A percentile compares a stretch with the other conserved stretches of the same genome.
These are phyloP conservation scores for Mimosa bimucronata DNA, from an alignment of 306 rosid species.

Conservation along the genomic window DNA sequence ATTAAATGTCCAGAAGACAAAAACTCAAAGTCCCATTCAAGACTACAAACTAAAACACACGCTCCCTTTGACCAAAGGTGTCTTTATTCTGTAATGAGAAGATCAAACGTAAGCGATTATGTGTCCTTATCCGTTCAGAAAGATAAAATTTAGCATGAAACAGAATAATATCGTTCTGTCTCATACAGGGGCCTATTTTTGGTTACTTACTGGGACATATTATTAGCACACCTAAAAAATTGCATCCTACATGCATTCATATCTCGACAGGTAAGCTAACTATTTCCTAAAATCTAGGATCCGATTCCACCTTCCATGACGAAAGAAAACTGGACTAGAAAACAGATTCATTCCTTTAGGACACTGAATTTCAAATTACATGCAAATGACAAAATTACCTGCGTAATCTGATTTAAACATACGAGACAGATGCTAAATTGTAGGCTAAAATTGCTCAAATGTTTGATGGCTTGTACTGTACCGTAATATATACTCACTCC, in stretches of 20 bases:
- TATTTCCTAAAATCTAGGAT: background rate
- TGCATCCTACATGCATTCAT: background rate
- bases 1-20: conserved; percentile 3
- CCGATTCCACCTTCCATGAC: background rate
- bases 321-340: background rate
- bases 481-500: background rate
- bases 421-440: background rate
- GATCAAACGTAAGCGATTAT: background rate
- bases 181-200: background rate
- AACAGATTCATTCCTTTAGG: background rate
- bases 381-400: background rate
- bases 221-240: background rate
- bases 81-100: background rate
- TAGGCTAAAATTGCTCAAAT: background rate
- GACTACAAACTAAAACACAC: conserved; percentile 5
- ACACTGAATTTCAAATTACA: background rate
- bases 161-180: background rate
- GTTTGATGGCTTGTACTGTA: background rate
- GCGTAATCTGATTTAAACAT: background rate
- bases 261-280: background rate
- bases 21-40: background rate
- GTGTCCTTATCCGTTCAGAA: background rate
- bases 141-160: background rate
- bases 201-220: background rate
- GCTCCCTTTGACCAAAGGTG: background rate